Conservation (phyloP, 345 rosid genomes). For the Syzygium aromaticum region DNA sequence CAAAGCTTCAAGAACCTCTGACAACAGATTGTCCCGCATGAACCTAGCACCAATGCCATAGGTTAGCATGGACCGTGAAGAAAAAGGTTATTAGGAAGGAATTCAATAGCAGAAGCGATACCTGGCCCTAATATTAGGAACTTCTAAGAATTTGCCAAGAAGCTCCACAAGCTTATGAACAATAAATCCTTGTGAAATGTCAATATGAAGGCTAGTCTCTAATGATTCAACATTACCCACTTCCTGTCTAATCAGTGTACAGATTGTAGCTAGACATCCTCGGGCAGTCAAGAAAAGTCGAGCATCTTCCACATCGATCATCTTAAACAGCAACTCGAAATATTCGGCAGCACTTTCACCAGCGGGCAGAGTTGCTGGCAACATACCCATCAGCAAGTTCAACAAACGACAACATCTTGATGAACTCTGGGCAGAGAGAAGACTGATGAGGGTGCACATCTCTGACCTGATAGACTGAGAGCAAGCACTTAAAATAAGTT, state of each 20-base stretch:
- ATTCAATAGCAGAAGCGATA: constrained; percentile 10
- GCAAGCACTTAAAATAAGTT: constrained; percentile 95
- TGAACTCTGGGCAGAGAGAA: constrained; percentile 81
- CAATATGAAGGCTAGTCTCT: constrained; percentile 90
- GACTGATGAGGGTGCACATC: constrained; percentile 89
- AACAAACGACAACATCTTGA: constrained; percentile 71
- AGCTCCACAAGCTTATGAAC: constrained; percentile 97
- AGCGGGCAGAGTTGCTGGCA: constrained; percentile 83
- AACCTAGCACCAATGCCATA: constrained; percentile 44
- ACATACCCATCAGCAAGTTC: constrained; percentile 69
- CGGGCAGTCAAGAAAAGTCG: constrained; percentile 88
- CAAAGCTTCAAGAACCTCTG: constrained; percentile 92
- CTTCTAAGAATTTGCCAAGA: constrained; percentile 88
- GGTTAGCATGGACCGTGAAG: constrained; percentile 9
- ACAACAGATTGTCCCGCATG: constrained; percentile 78
- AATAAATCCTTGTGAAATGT: constrained; percentile 95
- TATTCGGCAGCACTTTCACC: constrained; percentile 97
- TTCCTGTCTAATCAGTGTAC: constrained; percentile 82
- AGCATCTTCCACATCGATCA: constrained; percentile 87
- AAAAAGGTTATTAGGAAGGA: not conserved
- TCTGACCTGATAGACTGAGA: constrained; percentile 95
- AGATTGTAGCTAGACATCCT: constrained; percentile 73
- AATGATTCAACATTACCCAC: constrained; percentile 81
- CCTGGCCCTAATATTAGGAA: constrained; percentile 89
- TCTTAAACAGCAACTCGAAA: constrained; percentile 87